A percentile compares a stretch with the other conserved stretches of the same genome.
Conservation (phyloP, 73 alveolate genomes). For the Stentor roeselii region DNA sequence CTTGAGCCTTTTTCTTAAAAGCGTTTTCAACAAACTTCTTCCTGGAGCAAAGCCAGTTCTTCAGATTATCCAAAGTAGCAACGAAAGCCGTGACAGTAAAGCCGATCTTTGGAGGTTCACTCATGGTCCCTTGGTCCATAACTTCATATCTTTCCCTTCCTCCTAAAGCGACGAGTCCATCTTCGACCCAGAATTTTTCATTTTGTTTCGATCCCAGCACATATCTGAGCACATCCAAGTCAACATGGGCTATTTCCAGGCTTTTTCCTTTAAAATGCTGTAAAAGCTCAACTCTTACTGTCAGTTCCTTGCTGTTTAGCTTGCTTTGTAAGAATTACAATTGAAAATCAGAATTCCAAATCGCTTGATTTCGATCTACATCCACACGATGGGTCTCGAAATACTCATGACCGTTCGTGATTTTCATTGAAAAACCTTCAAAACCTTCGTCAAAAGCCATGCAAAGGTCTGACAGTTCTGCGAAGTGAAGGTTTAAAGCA, state of each 20-base stretch:
- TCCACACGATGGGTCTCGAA: not conserved
- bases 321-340: not conserved
- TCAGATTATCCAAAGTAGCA: not conserved
- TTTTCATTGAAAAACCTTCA: slow-evolving; percentile 5
- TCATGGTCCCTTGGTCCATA: not conserved
- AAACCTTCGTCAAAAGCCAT: slow-evolving; percentile 15
- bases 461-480: not conserved
- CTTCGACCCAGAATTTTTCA: not conserved
- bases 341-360: not conserved
- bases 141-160: not conserved
- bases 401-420: not conserved
- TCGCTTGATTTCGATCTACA: slow-evolving; percentile 7
- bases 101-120: slow-evolving; percentile 7
- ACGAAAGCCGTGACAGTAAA: not conserved
- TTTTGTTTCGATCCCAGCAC: not conserved
- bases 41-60: not conserved
- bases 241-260: not conserved
- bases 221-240: not conserved
- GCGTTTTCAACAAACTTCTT: too few relatives aligned
- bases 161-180: not conserved
- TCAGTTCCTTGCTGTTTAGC: not conserved
- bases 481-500: not conserved
- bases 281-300: not conserved
- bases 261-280: not conserved
- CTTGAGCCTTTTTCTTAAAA: not conserved